phyloP scores from a whole-genome alignment of 2,329 filamentous ascomycete species.

The Pseudogymnoascus sp. region DNA sequence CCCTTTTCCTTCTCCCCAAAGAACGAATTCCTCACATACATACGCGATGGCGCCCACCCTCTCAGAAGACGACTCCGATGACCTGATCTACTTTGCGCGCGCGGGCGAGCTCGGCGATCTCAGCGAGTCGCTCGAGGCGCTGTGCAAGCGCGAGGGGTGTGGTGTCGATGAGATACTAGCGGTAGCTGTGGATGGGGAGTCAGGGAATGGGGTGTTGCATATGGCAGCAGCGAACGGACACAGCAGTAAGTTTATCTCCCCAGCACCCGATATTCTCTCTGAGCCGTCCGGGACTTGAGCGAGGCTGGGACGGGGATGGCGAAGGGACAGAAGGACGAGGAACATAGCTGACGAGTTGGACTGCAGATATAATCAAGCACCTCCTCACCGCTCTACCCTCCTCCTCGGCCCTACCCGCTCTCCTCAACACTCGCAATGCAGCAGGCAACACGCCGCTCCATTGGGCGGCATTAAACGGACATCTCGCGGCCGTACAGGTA shows the following conservation, averaged over 20 bases:
- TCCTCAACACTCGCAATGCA: constrained; percentile 63
- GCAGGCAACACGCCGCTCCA: constrained; percentile 87
- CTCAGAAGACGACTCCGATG: constrained; percentile 75
- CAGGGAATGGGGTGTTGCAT: constrained; percentile 72
- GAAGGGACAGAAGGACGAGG: background rate
- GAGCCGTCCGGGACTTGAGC: background rate
- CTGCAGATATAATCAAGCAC: constrained; percentile 36
- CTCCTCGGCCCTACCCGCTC: constrained; percentile 30
- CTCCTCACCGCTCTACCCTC: constrained; percentile 36
- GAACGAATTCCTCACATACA: background rate
- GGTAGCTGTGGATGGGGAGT: constrained; percentile 63
- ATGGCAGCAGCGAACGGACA: constrained; percentile 92
- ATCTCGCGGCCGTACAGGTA: constrained; percentile 68
- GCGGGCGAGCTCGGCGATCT: constrained; percentile 67
- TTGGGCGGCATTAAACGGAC: constrained; percentile 87
- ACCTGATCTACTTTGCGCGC: constrained; percentile 81
- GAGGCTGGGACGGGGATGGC: background rate
- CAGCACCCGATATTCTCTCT: background rate
- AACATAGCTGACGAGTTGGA: background rate
- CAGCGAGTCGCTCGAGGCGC: constrained; percentile 44
- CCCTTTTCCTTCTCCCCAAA: background rate
- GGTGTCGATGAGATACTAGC: constrained; percentile 55
- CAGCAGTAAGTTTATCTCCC: constrained; percentile 45
- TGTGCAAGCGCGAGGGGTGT: constrained; percentile 49
- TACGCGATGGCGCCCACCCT: constrained; percentile 35